These are phyloP conservation scores for Pachysolen tannophilus DNA, from an alignment of 805 yeast genomes.

Conservation along the genomic window DNA sequence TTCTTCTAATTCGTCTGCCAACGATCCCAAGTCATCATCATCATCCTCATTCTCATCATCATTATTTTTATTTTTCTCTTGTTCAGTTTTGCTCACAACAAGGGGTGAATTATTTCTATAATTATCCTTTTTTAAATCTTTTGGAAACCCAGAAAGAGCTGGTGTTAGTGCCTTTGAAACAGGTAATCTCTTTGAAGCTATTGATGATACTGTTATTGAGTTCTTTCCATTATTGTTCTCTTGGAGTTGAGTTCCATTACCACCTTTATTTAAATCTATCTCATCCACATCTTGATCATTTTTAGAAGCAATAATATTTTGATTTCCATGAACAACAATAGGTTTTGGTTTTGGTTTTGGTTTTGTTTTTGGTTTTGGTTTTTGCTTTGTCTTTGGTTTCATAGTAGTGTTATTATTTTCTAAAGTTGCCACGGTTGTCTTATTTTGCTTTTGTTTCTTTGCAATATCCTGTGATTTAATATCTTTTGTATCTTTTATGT, in stretches of 20 bases:
- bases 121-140: too few relatives aligned
- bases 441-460: too few relatives aligned
- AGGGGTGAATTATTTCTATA: too few relatives aligned
- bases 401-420: neutral
- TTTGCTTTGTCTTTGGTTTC: constrained; percentile 8
- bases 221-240: too few relatives aligned
- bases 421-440: constrained; percentile 3
- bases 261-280: constrained; percentile 1
- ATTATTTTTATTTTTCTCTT: too few relatives aligned
- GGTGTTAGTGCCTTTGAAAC: constrained; percentile 2
- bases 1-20: constrained; percentile 18
- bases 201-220: constrained; percentile 12
- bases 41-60: constrained; percentile 7
- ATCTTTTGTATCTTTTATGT: too few relatives aligned
- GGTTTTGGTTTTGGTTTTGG: constrained; percentile 1
- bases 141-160: too few relatives aligned
- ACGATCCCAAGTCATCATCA: constrained; percentile 16
- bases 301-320: constrained; percentile 4
- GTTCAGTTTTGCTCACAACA: neutral
- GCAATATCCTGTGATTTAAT: too few relatives aligned
- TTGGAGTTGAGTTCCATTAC: constrained; percentile 7
- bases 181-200: constrained; percentile 5
- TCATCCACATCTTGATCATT: constrained; percentile 6
- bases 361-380: constrained; percentile 1
- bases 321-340: neutral